phyloP scores from a whole-genome alignment of 2,329 filamentous ascomycete species.

The Exophiala sp. region DNA sequence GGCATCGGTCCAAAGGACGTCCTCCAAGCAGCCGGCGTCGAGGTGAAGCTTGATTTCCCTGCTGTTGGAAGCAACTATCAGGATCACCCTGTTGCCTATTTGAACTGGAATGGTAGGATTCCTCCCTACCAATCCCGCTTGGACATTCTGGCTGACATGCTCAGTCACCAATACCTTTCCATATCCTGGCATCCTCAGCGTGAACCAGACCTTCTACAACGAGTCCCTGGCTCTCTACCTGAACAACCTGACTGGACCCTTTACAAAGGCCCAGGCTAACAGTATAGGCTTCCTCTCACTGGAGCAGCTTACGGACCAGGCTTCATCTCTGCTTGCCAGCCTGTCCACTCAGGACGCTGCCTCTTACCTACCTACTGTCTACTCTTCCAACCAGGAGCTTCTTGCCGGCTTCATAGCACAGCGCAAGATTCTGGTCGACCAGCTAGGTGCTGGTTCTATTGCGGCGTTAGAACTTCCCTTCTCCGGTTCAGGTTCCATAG shows the following conservation, averaged over 20 bases:
- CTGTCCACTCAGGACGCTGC: constrained; percentile 4
- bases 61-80: constrained; percentile 49
- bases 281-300: constrained; percentile 18
- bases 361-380: constrained; percentile 15
- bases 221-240: constrained; percentile 18
- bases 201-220: constrained; percentile 20
- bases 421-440: constrained; percentile 12
- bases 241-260: constrained; percentile 20
- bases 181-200: constrained; percentile 13
- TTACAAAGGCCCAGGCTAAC: constrained; percentile 20
- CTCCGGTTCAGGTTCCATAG: constrained; percentile 5
- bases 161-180: constrained; percentile 15
- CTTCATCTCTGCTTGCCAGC: constrained; percentile 3
- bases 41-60: constrained; percentile 40
- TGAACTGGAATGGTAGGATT: constrained; percentile 17
- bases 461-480: constrained; percentile 20
- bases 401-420: constrained; percentile 23
- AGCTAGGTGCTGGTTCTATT: constrained; percentile 12
- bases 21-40: constrained; percentile 40
- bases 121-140: constrained; percentile 32
- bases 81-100: constrained; percentile 38
- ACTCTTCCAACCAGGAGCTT: constrained; percentile 6
- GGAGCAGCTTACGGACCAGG: constrained; percentile 15
- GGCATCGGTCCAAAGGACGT: constrained; percentile 50
- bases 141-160: constrained; percentile 28